Base-by-base conservation (phyloP, 208 protist species). In the Zelonia costaricensis region DNA sequence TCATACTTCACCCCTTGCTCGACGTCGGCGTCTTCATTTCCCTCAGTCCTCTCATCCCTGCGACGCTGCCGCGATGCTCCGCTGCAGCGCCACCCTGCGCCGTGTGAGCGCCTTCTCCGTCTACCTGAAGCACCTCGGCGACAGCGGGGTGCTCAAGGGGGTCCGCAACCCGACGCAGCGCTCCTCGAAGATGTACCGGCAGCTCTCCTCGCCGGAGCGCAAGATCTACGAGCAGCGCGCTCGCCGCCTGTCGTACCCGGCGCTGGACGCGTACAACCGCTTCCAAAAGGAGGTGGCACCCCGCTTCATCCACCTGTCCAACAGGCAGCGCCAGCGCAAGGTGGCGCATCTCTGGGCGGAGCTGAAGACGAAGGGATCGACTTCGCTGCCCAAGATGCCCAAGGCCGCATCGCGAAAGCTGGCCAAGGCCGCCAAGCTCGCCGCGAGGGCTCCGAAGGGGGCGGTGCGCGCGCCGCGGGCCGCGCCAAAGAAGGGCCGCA, bases 221-320 rank as follows among this genome's bases (percentile, higher is more conserved):
- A 56, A 36, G 38, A 61, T 72, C 4, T 75, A 88, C 20, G 36
- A 76, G 52, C 42, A 68, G 42, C 80, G 79, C 7, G 83, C 83
- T 7, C 25, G 42, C 22, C 62, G 68, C n/a, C 33, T 76, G 25
- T 69, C 65, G 0, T 83, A 87, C 64, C 86, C 86, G 6, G 74
- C 76, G 4, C 73, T 89, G 9, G 82, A 89, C 51, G 74, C 86
- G 15, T 92, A 82, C 69, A 89, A 89, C 67, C 69, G 73, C 48
- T 84, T 92, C 58, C 86, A 92, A 54, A 80, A 80, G 53, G 57
- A 78, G 67, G 73, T 82, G 18, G 74, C 75, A 4, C 69, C 69
- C 48, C 73, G 69, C 64, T 80, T 88, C 35, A 53, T 70, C 16
- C 74, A 89, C 71, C 46, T 92, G 49, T 62, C 62, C 8, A 81